Conservation (phyloP, 352 stramenopile species). For the Globisporangium cylindrosporum region DNA sequence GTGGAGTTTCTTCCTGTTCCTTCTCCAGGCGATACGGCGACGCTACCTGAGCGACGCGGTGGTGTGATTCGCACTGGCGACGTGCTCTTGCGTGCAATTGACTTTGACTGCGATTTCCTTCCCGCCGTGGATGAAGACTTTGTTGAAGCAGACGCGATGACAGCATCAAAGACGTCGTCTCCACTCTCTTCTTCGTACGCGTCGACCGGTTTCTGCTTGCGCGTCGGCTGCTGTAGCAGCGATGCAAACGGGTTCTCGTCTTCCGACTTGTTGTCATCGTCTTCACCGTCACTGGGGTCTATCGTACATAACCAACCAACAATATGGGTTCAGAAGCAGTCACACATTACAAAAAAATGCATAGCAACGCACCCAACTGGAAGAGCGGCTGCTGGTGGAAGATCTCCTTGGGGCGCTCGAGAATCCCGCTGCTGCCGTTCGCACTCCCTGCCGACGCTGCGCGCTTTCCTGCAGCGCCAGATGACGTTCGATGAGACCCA, state of each 20-base stretch:
- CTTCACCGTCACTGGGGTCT: conserved; percentile 13
- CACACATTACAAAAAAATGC: not conserved
- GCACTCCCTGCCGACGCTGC: not conserved
- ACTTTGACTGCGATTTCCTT: not conserved
- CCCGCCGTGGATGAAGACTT: not conserved
- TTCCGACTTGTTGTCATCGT: conserved; percentile 26
- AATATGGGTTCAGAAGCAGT: conserved; percentile 2
- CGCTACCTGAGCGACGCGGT: not conserved
- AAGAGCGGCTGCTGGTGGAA: conserved; percentile 40
- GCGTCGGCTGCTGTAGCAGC: conserved; percentile 32
- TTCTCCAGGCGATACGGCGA: not conserved
- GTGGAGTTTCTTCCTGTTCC: not conserved
- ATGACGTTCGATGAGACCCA: not conserved
- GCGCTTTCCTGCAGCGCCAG: conserved; percentile 1
- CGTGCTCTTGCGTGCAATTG: not conserved
- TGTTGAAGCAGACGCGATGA: not conserved
- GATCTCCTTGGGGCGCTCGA: conserved; percentile 35
- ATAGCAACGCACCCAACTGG: conserved; percentile 29
- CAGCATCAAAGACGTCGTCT: not conserved
- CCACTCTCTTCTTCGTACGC: conserved; percentile 1
- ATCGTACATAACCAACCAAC: not conserved
- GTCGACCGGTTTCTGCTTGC: not conserved
- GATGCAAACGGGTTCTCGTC: conserved; percentile 66
- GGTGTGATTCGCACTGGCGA: not conserved
- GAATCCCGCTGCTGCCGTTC: conserved; percentile 7